Evolutionary conservation across 148 eudicot species (phyloP).

Genomic region (Chenopodium album): DNA sequence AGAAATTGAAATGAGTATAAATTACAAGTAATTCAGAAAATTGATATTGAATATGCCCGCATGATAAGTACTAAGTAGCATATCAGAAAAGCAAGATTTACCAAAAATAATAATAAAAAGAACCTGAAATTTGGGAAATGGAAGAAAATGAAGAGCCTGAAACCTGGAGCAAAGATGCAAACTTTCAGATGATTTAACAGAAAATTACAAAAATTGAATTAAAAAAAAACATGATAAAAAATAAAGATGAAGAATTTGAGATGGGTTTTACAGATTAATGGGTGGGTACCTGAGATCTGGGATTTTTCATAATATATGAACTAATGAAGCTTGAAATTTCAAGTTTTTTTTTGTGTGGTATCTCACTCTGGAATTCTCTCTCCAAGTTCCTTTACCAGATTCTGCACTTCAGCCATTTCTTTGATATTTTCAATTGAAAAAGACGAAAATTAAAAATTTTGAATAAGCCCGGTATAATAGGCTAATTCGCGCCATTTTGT

Average conservation of each 20-base stretch:
- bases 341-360: not conserved
- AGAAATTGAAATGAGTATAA: not conserved
- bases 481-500: not conserved
- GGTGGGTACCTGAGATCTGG: slow-evolving; percentile 11
- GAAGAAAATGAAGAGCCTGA: slow-evolving; percentile 1
- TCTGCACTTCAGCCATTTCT: not conserved
- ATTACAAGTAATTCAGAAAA: not conserved
- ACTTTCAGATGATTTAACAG: not conserved
- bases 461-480: not conserved
- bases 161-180: slow-evolving; percentile 18
- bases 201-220: not conserved
- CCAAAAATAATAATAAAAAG: not conserved
- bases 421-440: not conserved
- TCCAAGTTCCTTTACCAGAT: not conserved
- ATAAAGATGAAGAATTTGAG: not conserved
- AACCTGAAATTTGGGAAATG: slow-evolving; percentile 25
- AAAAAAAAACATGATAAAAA: not conserved
- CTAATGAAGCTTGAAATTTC: not conserved
- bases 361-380: not conserved
- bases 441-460: not conserved
- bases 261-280: not conserved
- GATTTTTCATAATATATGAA: not conserved
- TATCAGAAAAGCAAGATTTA: not conserved
- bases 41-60: not conserved
- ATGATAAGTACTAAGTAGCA: not conserved